A percentile compares a stretch with the other conserved stretches of the same genome.
Evolutionary conservation across 306 rosid species (phyloP).

Genomic region (Dicorynia guianensis): DNA sequence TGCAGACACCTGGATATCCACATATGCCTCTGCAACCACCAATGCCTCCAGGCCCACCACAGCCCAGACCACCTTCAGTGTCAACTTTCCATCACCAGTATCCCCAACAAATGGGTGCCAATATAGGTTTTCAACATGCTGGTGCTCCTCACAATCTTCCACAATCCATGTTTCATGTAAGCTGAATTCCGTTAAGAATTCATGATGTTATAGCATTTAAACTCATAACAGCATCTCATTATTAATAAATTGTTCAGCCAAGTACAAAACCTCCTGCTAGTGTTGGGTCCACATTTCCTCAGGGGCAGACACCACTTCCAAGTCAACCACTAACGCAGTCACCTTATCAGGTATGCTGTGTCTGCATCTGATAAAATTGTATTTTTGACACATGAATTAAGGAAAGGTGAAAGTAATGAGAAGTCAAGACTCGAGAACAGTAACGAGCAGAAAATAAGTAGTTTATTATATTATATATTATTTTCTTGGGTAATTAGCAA

Average conservation of each 20-base stretch:
- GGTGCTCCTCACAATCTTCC: conserved; percentile 75
- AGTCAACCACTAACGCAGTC: conserved; percentile 76
- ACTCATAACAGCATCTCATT: conserved; percentile 30
- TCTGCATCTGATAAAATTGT: conserved; percentile 13
- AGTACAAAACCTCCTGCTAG: conserved; percentile 72
- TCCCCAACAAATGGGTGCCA: conserved; percentile 73
- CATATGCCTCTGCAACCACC: conserved; percentile 81
- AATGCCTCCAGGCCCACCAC: conserved; percentile 58
- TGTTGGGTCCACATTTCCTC: conserved; percentile 73
- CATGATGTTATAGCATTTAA: conserved; percentile 22
- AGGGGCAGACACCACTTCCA: conserved; percentile 65
- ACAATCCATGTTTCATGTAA: conserved; percentile 89
- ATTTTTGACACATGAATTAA: conserved; percentile 6
- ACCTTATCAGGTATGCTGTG: conserved; percentile 70
- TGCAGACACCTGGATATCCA: conserved; percentile 71
- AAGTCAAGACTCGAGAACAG: background rate
- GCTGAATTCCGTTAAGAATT: conserved; percentile 47
- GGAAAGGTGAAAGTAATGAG: conserved; percentile 7
- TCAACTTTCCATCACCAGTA: conserved; percentile 76
- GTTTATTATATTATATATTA: background rate
- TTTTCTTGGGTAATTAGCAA: background rate
- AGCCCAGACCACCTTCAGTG: conserved; percentile 70
- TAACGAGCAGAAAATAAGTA: background rate
- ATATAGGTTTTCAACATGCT: conserved; percentile 73
- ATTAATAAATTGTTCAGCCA: conserved; percentile 61